Conservation (phyloP, 768 basidiomycete species). For the Solioccasus polychromus region DNA sequence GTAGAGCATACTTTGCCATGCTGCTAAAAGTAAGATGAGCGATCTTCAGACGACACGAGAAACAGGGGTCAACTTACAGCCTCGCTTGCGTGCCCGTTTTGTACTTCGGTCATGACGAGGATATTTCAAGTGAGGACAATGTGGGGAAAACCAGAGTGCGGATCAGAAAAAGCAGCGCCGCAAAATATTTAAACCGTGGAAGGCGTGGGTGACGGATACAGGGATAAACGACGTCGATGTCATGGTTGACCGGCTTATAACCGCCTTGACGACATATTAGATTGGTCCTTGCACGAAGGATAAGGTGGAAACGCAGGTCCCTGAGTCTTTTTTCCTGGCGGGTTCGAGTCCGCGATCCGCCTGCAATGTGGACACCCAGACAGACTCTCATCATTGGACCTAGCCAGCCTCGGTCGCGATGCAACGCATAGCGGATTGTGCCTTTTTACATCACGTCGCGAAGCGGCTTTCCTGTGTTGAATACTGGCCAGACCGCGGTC, state of each 20-base stretch:
- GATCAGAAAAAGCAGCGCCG: too few species aligned
- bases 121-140: not conserved
- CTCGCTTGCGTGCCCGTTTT: not conserved
- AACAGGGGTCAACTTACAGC: slow-evolving; percentile 1
- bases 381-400: too few species aligned
- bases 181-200: slow-evolving; percentile 5
- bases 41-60: not conserved
- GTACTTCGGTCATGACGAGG: slow-evolving; percentile 4
- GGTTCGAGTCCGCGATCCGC: too few species aligned
- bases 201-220: slow-evolving; percentile 3
- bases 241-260: not conserved
- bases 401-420: not conserved
- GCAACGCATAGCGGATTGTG: not conserved
- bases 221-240: slow-evolving; percentile 3
- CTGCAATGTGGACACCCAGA: too few species aligned
- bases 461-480: not conserved
- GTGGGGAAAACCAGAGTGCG: not conserved
- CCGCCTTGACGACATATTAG: not conserved
- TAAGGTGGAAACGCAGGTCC: too few species aligned
- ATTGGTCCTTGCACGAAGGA: too few species aligned
- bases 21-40: slow-evolving; percentile 1
- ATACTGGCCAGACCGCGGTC: too few species aligned
- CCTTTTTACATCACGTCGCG: slow-evolving; percentile 3
- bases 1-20: slow-evolving; percentile 5
- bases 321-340: too few species aligned